Percentiles rank a stretch among this genome's conserved stretches.
Evolutionary conservation across 108 stramenopile genomes (phyloP).

Genomic region (Hondaea fermentalgiana): DNA sequence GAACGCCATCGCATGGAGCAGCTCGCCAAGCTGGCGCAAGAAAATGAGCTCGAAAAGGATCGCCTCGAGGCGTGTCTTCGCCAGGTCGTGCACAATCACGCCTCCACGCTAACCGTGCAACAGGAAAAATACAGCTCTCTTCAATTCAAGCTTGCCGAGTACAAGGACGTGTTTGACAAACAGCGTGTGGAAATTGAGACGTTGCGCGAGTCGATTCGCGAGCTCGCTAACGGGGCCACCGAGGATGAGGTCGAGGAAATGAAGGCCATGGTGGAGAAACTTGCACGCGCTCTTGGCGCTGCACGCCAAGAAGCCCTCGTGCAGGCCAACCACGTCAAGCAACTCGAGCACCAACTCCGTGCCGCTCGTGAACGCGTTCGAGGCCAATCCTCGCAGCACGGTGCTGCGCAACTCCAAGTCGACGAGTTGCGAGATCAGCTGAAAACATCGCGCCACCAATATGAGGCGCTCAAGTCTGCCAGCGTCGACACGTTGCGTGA

Average conservation of each 20-base stretch:
- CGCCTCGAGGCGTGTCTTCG: constrained; percentile 37
- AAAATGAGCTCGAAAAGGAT: constrained; percentile 33
- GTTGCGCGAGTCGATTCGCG: constrained; percentile 20
- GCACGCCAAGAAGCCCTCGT: background rate
- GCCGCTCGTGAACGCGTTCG: background rate
- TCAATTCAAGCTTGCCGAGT: constrained; percentile 32
- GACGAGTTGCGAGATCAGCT: background rate
- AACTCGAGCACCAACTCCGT: background rate
- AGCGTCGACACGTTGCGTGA: background rate
- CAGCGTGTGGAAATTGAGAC: constrained; percentile 28
- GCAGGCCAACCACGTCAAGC: background rate
- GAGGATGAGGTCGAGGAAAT: background rate
- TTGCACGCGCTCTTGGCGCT: background rate
- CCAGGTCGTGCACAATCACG: constrained; percentile 34
- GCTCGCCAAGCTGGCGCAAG: constrained; percentile 20
- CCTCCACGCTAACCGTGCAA: constrained; percentile 32
- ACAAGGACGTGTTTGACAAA: constrained; percentile 28
- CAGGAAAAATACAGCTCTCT: constrained; percentile 34
- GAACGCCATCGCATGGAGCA: constrained; percentile 29
- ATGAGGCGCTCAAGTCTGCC: background rate
- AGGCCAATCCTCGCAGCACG: background rate
- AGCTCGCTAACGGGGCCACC: background rate
- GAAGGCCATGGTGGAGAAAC: constrained; percentile 13
- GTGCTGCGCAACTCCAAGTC: background rate
- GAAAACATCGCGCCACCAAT: background rate